These are phyloP conservation scores for Aureobasidium melanogenum DNA, from an alignment of 2,329 filamentous ascomycete species.

Conservation along the genomic window DNA sequence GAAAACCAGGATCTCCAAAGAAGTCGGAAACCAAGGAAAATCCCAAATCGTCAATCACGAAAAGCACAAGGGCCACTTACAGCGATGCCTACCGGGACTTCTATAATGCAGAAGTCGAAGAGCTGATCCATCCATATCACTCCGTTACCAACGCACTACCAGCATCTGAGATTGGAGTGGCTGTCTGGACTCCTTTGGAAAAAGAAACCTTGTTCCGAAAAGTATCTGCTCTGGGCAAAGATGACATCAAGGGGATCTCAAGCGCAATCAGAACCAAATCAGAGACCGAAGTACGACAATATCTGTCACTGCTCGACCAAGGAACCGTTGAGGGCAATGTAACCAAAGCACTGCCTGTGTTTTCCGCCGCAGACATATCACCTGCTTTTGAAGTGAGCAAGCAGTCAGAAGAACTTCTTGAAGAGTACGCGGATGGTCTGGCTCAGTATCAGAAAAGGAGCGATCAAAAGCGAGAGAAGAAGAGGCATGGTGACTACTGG, in stretches of 20 bases:
- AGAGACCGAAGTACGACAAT: slow-evolving; percentile 62
- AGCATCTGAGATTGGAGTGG: slow-evolving; percentile 56
- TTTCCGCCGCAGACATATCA: slow-evolving; percentile 49
- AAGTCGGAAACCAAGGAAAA: not conserved
- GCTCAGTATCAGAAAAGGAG: slow-evolving; percentile 54
- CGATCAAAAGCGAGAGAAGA: slow-evolving; percentile 52
- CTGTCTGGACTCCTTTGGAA: slow-evolving; percentile 61
- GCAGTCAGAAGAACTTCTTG: slow-evolving; percentile 56
- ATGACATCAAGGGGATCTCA: slow-evolving; percentile 55
- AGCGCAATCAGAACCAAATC: slow-evolving; percentile 60
- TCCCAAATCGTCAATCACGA: not conserved
- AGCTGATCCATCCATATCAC: slow-evolving; percentile 21
- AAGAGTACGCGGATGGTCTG: slow-evolving; percentile 59
- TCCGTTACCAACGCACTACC: slow-evolving; percentile 18
- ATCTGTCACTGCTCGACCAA: slow-evolving; percentile 54
- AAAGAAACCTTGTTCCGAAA: slow-evolving; percentile 62
- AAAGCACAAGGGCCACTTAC: not conserved
- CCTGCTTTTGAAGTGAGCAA: slow-evolving; percentile 64
- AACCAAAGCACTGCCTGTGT: slow-evolving; percentile 28
- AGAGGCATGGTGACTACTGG: slow-evolving; percentile 57
- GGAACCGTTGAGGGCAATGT: slow-evolving; percentile 33
- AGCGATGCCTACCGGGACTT: slow-evolving; percentile 35
- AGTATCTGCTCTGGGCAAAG: slow-evolving; percentile 54
- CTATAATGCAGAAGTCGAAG: slow-evolving; percentile 50
- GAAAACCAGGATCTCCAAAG: not conserved